Conservation (phyloP, 495 filamentous ascomycete species). For the Extremus antarcticus region DNA sequence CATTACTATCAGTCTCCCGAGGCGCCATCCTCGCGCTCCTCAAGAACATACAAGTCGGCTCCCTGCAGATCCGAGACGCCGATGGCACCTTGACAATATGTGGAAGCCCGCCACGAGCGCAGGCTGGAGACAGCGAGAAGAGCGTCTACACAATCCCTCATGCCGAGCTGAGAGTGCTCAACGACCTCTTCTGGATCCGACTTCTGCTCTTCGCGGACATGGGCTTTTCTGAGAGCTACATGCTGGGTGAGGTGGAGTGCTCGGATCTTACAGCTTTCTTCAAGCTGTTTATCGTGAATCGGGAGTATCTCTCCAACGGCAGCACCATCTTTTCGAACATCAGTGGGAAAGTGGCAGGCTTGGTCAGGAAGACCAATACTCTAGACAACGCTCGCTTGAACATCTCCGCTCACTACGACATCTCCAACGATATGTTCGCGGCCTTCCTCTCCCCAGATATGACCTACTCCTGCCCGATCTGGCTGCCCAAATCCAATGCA, state of each 20-base stretch:
- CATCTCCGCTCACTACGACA: constrained; percentile 62
- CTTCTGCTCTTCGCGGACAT: constrained; percentile 57
- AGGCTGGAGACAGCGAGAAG: constrained; percentile 8
- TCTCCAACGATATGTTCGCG: constrained; percentile 62
- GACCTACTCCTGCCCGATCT: constrained; percentile 68
- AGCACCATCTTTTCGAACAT: constrained; percentile 49
- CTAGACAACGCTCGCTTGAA: constrained; percentile 54
- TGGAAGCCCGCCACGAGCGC: constrained; percentile 21
- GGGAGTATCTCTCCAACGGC: constrained; percentile 44
- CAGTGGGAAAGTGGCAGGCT: constrained; percentile 37
- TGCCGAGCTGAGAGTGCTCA: constrained; percentile 43
- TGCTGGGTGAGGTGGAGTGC: constrained; percentile 57
- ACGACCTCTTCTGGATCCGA: constrained; percentile 55
- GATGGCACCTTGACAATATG: constrained; percentile 32
- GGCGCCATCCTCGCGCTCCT: constrained; percentile 32
- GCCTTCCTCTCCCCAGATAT: constrained; percentile 63
- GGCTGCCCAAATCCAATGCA: constrained; percentile 35
- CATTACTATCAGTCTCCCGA: constrained; percentile 33
- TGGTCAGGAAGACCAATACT: constrained; percentile 52
- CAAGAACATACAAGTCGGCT: constrained; percentile 31
- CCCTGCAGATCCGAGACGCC: constrained; percentile 31
- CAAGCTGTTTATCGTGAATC: constrained; percentile 57
- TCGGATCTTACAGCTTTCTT: constrained; percentile 54
- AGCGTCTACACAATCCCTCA: constrained; percentile 15
- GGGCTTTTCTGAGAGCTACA: constrained; percentile 64